A percentile compares a stretch with the other conserved stretches of the same genome.
phyloP scores from a whole-genome alignment of 768 basidiomycete species.

The Omphalotus guepiniiformis region DNA sequence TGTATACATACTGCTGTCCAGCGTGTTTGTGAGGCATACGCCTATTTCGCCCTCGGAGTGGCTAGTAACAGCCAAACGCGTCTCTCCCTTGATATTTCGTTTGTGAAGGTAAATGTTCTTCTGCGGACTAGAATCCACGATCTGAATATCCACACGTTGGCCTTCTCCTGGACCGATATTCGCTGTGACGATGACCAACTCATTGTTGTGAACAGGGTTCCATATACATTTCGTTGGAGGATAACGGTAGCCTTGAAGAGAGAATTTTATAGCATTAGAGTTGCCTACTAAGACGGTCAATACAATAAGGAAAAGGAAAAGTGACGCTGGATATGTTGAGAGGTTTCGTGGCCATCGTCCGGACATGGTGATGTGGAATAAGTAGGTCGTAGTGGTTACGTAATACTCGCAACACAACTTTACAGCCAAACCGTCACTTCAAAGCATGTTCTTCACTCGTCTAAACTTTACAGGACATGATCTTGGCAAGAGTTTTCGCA shows the following conservation, averaged over 20 bases:
- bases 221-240: slow-evolving; percentile 88
- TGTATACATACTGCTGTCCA: slow-evolving; percentile 54
- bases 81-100: slow-evolving; percentile 83
- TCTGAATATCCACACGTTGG: slow-evolving; percentile 91
- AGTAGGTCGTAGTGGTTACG: too few species aligned
- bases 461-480: too few species aligned
- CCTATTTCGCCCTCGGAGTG: slow-evolving; percentile 94
- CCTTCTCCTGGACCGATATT: slow-evolving; percentile 73
- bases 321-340: neutral
- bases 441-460: too few species aligned
- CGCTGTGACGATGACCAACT: slow-evolving; percentile 94
- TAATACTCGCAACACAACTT: too few species aligned
- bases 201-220: slow-evolving; percentile 84
- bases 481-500: too few species aligned
- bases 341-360: neutral
- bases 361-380: neutral
- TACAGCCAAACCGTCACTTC: too few species aligned
- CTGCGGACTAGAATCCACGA: slow-evolving; percentile 81
- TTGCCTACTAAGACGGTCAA: slow-evolving; percentile 12
- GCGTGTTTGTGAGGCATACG: slow-evolving; percentile 85
- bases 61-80: slow-evolving; percentile 88
- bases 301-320: slow-evolving; percentile 25
- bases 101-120: slow-evolving; percentile 92
- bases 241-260: slow-evolving; percentile 63
- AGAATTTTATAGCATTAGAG: slow-evolving; percentile 77